A percentile compares a stretch with the other conserved stretches of the same genome.
Conservation (phyloP, 164 flowering plant species). For the Platanus orientalis region DNA sequence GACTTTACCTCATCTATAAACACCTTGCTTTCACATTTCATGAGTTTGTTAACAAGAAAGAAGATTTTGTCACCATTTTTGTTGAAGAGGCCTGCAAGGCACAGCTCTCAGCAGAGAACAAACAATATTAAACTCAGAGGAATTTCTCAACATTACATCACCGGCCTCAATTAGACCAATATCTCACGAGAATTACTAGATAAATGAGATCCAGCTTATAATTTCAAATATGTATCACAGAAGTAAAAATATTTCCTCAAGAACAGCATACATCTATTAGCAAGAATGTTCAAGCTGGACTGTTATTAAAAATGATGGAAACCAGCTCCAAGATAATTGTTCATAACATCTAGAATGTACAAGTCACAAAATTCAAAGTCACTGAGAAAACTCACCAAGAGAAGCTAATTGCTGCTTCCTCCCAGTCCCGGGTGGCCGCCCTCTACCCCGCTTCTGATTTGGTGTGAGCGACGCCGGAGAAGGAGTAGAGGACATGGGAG, state of each 20-base stretch:
- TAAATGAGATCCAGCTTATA: no score
- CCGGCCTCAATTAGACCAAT: no score
- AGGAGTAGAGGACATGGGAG: constrained; percentile 41
- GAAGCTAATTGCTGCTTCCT: constrained; percentile 78
- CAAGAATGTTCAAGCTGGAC: not conserved
- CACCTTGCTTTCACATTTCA: not conserved
- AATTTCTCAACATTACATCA: no score
- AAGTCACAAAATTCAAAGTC: not conserved
- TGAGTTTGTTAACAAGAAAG: not conserved
- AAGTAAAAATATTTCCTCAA: not conserved
- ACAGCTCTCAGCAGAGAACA: no score
- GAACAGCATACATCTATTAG: not conserved
- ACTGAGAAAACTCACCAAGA: constrained; percentile 42
- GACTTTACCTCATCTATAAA: no score
- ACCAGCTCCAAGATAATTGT: not conserved
- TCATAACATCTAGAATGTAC: not conserved
- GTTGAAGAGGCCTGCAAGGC: no score
- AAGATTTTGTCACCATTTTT: not conserved
- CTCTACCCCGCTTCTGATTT: constrained; percentile 74
- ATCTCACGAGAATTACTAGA: no score
- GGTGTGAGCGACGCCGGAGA: constrained; percentile 27
- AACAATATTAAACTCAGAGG: no score
- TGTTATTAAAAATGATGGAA: not conserved
- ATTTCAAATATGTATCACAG: no score
- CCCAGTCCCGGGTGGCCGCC: constrained; percentile 90